Evolutionary conservation across 805 yeast species (phyloP), one percentile per base, ranked within the genome.

Genomic region (Kodamaea sagamina): DNA sequence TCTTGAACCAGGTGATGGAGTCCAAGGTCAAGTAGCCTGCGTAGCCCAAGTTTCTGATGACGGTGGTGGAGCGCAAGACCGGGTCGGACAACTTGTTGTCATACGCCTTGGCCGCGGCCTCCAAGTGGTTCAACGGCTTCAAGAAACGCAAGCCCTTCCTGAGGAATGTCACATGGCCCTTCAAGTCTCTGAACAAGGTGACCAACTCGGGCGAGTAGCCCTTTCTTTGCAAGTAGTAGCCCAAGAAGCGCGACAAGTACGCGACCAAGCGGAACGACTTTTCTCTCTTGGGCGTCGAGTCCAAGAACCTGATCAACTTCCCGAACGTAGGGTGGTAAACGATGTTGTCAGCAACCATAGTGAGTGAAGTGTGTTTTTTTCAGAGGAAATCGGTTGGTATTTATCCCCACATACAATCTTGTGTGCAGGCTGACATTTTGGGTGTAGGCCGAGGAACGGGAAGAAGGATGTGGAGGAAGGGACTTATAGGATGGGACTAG

Each of bases 141-240:
- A 89, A 78, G 57, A 84, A 81, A 57, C 97, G 79, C 71, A 90
- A 67, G 16, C 89, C 82, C 69, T 92, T 92, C 62, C 98, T 81
- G 49, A 87, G 74, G 46, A 83, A 62, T 1, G 87, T 76, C 22
- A 88, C 75, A 50, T 84, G 81, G 35, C 59, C 61, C 65, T 83
- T 86, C 48, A 89, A 62, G 16, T 74, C 69, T 52, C 75, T 76
- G 60, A 81, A 74, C 46, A 76, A 61, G 36, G 64, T 62, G 25
- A 83, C 75, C 6, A 71, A 50, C 41, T 72, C 74, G 43, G 60
- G 60, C 21, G 79, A 55, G 57, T 68, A 78, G 15, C 87, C 88
- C 51, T 72, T 67, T 53, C 82, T 76, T 36, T 72, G 71, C 39
- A 78, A 71, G 58, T 81, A 79, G 62, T 71, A 84, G 12, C 86